Evolutionary conservation across 2,329 filamentous ascomycete species (phyloP), one percentile per base, ranked within the genome.

Genomic region (Sporothrix phasma): DNA sequence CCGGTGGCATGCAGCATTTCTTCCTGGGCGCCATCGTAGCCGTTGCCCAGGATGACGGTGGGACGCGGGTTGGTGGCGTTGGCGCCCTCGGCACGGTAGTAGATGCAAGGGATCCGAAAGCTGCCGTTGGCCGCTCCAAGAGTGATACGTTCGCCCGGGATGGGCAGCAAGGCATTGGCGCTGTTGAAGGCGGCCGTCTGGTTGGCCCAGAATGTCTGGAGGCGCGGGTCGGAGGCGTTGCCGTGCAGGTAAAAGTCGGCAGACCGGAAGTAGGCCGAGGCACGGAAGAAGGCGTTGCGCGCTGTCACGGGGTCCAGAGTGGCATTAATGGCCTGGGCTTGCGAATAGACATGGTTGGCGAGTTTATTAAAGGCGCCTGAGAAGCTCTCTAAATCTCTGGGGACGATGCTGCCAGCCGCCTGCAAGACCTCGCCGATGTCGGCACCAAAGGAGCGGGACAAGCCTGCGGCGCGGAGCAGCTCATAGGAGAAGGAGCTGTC

Each of bases 11-110:
- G 77, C 62, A 76, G 76, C 19, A 75, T 70, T 13, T 80, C 78
- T 62, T 80, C 78, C 67, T 78, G 76, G 0, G 74, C 67, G 4
- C 72, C 76, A 64, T 81, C 79, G 56, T 74, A 78, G 3, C 79
- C 77, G 41, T 73, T 76, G 11, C 76, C 73, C 4, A 80, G 67
- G 5, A 80, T 69, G 4, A 81, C 29, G 0, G 77, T 79, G 0
- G 78, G 77, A 1, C 69, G 69, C 59, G 68, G 62, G 41, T 34
- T 67, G 15, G 47, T 66, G 31, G 41, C 66, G 46, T 56, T 39
- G 67, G 67, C 54, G 37, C 63, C 64, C 5, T 47, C 34, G 24
- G 65, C 65, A 10, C 37, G 54, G 65, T 72, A 77, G 65, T 71
- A 78, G 65, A 77, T 75, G 5, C 72, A 72, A 0, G 73, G 71